Evolutionary conservation across 2,329 filamentous ascomycete species (phyloP), one percentile per base, ranked within the genome.

Genomic region (Aspergillus pseudotamarii): DNA sequence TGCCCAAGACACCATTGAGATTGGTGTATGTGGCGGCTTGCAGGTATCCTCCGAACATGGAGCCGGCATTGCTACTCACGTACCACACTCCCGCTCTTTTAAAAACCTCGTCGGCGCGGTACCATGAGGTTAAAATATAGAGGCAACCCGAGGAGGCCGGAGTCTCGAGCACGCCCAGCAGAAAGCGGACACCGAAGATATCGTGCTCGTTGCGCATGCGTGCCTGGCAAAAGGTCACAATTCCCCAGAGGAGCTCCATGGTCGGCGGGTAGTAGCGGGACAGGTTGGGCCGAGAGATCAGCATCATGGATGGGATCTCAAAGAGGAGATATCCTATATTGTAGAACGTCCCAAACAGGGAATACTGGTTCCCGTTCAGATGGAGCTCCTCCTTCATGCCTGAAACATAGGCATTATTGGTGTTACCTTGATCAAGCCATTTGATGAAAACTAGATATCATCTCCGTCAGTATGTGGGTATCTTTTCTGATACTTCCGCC

Each of bases 31-130:
- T 82, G 0, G 82, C 84, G 0, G 85, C 81, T 73, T 86, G 84
- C 0, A 87, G 76, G 62, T 86, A 87, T 1, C 85, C 85, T n/a
- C 83, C 84, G 55, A 87, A 83, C 82, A 87, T 85, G n/a, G 78
- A 75, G 0, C 83, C 85, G 0, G 86, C 76, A 5, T 81, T 83
- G 10, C 84, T 83, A 30, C 81, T 83, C 0, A 84, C 79, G 59
- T 81, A 86, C 75, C 85, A 86, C 14, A 85, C 80, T 0, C 83
- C 83, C 3, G 84, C 83, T 3, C 86, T 80, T 67, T 87, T 87
- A 59, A 83, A 86, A 0, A 82, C 75, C 58, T 82, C 80, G 23
- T 79, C 76, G 1, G 78, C 78, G 2, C 76, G 72, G 62, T 82
- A 82, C 80, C 80, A 82, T 2, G 73, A 32, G 10, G 32, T 32